Evolutionary conservation across 768 basidiomycete species (phyloP).

Genomic region (Kwoniella shandongensis): DNA sequence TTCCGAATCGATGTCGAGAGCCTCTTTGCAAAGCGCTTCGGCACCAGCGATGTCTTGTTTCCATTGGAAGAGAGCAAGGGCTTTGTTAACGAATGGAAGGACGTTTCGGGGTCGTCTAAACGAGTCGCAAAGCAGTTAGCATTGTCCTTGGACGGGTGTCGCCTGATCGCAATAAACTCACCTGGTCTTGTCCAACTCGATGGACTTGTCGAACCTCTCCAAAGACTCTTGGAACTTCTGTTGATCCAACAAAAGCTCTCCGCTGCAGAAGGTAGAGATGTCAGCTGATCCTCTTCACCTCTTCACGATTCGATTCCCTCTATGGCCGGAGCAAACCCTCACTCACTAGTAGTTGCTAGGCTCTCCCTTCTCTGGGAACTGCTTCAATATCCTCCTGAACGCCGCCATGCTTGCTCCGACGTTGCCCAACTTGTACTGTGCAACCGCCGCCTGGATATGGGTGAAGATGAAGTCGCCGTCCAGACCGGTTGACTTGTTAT

Average conservation of each 20-base stretch:
- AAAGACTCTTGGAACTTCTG: conserved; percentile 75
- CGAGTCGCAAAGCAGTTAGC: background rate
- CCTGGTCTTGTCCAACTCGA: conserved; percentile 81
- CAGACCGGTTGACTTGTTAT: conserved; percentile 81
- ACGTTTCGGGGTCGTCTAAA: conserved; percentile 64
- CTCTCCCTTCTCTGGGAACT: conserved; percentile 83
- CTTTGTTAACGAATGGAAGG: conserved; percentile 92
- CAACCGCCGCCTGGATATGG: conserved; percentile 95
- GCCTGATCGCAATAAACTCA: too few species aligned
- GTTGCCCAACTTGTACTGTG: conserved; percentile 86
- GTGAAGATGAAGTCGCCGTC: conserved; percentile 91
- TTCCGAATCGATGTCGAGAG: conserved; percentile 80
- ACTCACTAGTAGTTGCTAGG: conserved; percentile 89
- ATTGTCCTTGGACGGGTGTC: too few species aligned
- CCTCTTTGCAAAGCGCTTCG: conserved; percentile 82
- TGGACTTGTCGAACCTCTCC: conserved; percentile 86
- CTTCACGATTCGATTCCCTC: too few species aligned
- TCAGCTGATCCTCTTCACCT: too few species aligned
- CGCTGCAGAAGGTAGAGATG: conserved; percentile 63
- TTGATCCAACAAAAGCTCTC: conserved; percentile 91
- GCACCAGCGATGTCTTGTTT: conserved; percentile 78
- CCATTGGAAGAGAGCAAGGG: conserved; percentile 94
- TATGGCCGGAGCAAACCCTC: too few species aligned
- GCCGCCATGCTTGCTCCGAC: conserved; percentile 80
- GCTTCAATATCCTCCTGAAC: conserved; percentile 78